Base-by-base conservation (phyloP, 1,284 basidiomycete species). In the Termitomyces sp. region DNA sequence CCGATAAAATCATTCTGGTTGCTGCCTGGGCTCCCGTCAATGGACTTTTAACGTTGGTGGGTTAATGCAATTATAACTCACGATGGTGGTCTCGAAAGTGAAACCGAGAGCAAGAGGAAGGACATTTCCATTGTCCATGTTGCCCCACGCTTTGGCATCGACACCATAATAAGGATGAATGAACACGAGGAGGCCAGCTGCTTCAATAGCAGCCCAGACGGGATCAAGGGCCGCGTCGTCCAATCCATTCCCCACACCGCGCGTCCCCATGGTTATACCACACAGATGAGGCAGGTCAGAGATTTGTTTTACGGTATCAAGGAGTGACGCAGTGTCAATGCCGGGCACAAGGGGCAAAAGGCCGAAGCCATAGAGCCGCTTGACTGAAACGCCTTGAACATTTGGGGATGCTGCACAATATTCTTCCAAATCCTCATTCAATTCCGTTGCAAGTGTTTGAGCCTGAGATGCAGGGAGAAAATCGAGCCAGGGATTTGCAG, bases 401-500 rank as follows among this genome's bases (percentile, higher is more conserved):
- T 63, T 52, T 0, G 85, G 83, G 6, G 79, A 77, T 0, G 80
- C 79, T 1, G 86, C 74, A 62, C 91, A 93, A 64, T 88, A 93
- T 30, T 75, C 62, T 63, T 93, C 88, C 13, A 93, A 73, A 63
- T 92, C 88, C 28, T 75, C 66, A 66, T 93, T 93, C 46, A 93
- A 74, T 52, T 85, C 77, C 13, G 65, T 66, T 0, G 89, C 89
- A 19, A 91, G 76, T 11, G 65, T 63, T 45, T 79, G 75, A 7
- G 91, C 91, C 46, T 84, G 79, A n/a, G 77, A 62, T 7, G 87
- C 77, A 4, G 84, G 66, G 24, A 93, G 75, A 64, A 91, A 93
- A 66, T 93, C 91, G 21, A 93, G 77, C 91, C 91, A 93, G 11
- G 91, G 90, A 63, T 93, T 93, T 26, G 91, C 91, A 13, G 86